phyloP scores from a whole-genome alignment of 805 yeast genomes.

The Candida xiaguanensis region DNA sequence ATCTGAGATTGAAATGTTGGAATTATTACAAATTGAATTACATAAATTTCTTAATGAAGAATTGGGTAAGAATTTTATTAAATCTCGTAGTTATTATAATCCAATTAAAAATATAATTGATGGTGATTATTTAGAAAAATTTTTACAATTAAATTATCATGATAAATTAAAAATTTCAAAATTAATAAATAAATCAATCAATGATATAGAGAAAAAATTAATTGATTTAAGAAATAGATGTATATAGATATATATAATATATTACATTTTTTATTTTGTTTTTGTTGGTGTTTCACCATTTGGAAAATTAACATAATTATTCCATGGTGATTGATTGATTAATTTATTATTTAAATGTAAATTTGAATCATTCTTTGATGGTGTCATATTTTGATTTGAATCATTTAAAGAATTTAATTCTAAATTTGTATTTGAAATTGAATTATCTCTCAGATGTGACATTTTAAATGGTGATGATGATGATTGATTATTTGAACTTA shows the following conservation, averaged over 20 bases:
- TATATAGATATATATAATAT: constrained; percentile 12
- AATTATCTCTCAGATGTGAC: constrained; percentile 28
- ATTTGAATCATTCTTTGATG: background rate
- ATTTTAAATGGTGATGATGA: constrained; percentile 7
- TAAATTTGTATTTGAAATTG: constrained; percentile 16
- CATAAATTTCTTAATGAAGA: constrained; percentile 30
- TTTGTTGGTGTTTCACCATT: constrained; percentile 40
- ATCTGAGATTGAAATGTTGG: constrained; percentile 59
- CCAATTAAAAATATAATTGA: constrained; percentile 77
- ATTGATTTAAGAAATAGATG: constrained; percentile 48
- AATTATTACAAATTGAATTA: constrained; percentile 48
- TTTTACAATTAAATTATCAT: constrained; percentile 29
- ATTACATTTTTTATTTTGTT: constrained; percentile 18
- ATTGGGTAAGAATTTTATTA: constrained; percentile 65
- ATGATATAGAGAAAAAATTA: constrained; percentile 50
- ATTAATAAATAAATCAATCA: constrained; percentile 43
- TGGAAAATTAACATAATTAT: constrained; percentile 7
- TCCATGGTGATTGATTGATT: constrained; percentile 6
- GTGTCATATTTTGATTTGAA: constrained; percentile 3
- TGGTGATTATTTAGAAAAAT: constrained; percentile 80
- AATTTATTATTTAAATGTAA: constrained; percentile 6
- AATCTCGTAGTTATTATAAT: constrained; percentile 74
- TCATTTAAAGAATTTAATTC: constrained; percentile 5
- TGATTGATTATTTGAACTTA: constrained; percentile 3
- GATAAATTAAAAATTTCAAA: constrained; percentile 36